Evolutionary conservation across 2,329 filamentous ascomycete species (phyloP).

Genomic region (Thielaviopsis euricoi): DNA sequence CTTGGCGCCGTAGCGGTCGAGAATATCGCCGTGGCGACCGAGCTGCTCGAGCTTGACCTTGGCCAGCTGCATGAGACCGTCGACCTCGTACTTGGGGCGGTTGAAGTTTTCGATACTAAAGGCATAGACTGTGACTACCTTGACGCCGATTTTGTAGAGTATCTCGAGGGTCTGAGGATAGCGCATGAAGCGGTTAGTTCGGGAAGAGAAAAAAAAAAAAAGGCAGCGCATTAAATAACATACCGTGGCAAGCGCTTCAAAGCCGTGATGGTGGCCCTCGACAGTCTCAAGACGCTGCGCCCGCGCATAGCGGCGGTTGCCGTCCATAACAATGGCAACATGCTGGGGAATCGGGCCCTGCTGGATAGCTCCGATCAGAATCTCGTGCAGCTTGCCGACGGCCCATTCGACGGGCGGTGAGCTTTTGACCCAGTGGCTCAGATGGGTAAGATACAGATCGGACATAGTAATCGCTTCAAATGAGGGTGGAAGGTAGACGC

Average conservation of each 20-base stretch:
- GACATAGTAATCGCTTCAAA: conserved; percentile 26
- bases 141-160: conserved; percentile 94
- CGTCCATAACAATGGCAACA: conserved; percentile 99
- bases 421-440: conserved; percentile 56
- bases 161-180: conserved; percentile 69
- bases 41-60: conserved; percentile 89
- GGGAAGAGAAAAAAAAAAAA: background rate
- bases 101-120: conserved; percentile 99
- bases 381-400: conserved; percentile 60
- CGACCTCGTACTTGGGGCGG: conserved; percentile 87
- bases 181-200: background rate
- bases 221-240: background rate
- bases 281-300: conserved; percentile 88
- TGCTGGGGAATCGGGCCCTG: conserved; percentile 89
- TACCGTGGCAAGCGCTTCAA: conserved; percentile 66
- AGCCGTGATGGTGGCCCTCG: conserved; percentile 88
- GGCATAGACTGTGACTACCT: conserved; percentile 92
- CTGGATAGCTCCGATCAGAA: conserved; percentile 73
- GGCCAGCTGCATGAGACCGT: conserved; percentile 93
- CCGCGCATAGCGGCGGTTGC: conserved; percentile 82
- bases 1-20: conserved; percentile 81
- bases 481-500: too few relatives aligned
- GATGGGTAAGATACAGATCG: conserved; percentile 32
- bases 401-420: conserved; percentile 87
- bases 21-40: conserved; percentile 77